Evolutionary conservation across 2,329 filamentous ascomycete species (phyloP).

Genomic region (Penicillium olsonii): DNA sequence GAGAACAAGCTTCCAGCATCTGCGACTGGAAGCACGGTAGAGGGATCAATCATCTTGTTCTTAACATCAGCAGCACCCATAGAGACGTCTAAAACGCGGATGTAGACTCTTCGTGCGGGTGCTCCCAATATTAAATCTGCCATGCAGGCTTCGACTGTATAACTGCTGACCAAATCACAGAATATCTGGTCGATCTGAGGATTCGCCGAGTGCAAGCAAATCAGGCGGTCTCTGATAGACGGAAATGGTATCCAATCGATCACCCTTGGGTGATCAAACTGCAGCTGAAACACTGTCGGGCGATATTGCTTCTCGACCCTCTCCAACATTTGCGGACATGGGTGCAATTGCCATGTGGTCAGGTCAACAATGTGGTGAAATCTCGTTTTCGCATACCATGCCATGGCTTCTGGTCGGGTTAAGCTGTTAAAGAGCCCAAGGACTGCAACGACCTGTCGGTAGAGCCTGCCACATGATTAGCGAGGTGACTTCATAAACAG

Average conservation of each 20-base stretch:
- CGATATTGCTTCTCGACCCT: constrained; percentile 5
- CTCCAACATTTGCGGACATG: constrained; percentile 6
- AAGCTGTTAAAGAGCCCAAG: constrained; percentile 15
- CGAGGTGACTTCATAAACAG: neutral
- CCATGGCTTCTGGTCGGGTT: constrained; percentile 14
- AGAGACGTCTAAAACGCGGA: too few relatives aligned
- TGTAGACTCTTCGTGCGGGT: too few relatives aligned
- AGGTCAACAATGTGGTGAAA: constrained; percentile 17
- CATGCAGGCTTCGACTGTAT: neutral
- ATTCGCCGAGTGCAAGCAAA: neutral
- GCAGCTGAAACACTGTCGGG: constrained; percentile 5
- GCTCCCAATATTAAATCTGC: neutral
- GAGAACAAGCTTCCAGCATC: too few relatives aligned
- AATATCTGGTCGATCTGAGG: neutral
- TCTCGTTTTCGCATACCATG: constrained; percentile 17
- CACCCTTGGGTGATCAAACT: too few relatives aligned
- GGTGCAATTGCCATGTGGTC: constrained; percentile 14
- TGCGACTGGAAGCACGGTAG: too few relatives aligned
- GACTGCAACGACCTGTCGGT: constrained; percentile 11
- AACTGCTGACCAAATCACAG: neutral
- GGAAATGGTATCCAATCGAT: neutral
- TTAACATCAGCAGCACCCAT: too few relatives aligned
- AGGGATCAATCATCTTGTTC: too few relatives aligned
- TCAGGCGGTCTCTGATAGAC: neutral
- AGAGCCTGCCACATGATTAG: neutral